Conservation (phyloP, 73 alveolate species). For the Paramecium bursaria region DNA sequence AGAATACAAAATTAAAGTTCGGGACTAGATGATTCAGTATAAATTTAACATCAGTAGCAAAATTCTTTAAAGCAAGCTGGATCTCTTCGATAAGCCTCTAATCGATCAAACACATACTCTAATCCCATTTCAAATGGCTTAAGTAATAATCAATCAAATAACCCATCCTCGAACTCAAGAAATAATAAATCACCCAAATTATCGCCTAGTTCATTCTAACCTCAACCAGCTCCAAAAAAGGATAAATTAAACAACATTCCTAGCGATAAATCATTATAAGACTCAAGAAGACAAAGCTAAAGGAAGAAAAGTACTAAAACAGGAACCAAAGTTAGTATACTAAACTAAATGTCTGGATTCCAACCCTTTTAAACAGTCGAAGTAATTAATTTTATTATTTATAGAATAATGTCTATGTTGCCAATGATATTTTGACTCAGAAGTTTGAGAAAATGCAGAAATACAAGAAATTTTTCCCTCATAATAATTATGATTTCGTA, state of each 20-base stretch:
- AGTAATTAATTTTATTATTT: background rate
- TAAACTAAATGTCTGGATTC: constrained; percentile 29
- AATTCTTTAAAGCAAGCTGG: constrained; percentile 37
- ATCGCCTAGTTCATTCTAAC: background rate
- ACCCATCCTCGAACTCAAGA: constrained; percentile 34
- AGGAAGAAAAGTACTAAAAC: constrained; percentile 19
- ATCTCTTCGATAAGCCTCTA: constrained; percentile 27
- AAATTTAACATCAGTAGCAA: background rate
- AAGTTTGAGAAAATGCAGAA: constrained; percentile 45
- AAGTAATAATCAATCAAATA: constrained; percentile 8
- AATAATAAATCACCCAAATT: constrained; percentile 19
- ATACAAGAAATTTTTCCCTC: constrained; percentile 6
- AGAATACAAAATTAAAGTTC: too few species aligned
- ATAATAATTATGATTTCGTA: constrained; percentile 18
- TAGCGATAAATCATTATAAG: constrained; percentile 12
- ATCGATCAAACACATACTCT: constrained; percentile 25
- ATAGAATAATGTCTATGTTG: constrained; percentile 31
- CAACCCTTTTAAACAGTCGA: constrained; percentile 17
- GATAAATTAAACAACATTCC: too few species aligned
- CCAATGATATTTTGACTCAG: constrained; percentile 14
- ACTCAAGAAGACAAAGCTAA: background rate
- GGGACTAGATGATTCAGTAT: too few species aligned
- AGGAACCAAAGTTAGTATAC: constrained; percentile 27
- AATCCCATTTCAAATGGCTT: constrained; percentile 44
- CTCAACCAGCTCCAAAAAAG: background rate